A percentile compares a stretch with the other conserved stretches of the same genome.
Conservation (phyloP, 1,139 yeast genomes). For the Blastobotrys indianensis region DNA sequence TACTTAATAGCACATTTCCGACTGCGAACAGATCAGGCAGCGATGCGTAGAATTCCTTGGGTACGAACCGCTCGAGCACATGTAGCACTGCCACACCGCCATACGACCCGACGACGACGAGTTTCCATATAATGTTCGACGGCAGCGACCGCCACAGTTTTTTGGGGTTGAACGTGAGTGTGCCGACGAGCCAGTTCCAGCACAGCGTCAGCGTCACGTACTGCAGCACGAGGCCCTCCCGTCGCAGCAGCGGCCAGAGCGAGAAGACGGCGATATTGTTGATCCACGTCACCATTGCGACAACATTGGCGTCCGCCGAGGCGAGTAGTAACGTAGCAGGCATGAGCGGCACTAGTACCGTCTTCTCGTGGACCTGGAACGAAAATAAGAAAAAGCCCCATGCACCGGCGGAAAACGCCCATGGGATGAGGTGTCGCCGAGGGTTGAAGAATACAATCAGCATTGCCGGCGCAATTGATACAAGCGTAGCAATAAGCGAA, state of each 20-base stretch:
- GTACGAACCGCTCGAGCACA: slow-evolving; percentile 42
- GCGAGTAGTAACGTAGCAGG: slow-evolving; percentile 72
- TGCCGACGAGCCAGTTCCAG: slow-evolving; percentile 74
- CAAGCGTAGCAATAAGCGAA: slow-evolving; percentile 59
- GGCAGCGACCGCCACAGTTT: slow-evolving; percentile 35
- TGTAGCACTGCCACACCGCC: slow-evolving; percentile 49
- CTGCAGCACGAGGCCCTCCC: slow-evolving; percentile 70
- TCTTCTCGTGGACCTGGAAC: slow-evolving; percentile 94
- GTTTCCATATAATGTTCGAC: slow-evolving; percentile 47
- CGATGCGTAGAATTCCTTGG: slow-evolving; percentile 25
- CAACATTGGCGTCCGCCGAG: slow-evolving; percentile 47
- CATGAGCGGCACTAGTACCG: slow-evolving; percentile 77
- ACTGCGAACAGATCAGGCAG: slow-evolving; percentile 88
- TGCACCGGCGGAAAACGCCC: slow-evolving; percentile 79
- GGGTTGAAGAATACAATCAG: slow-evolving; percentile 49
- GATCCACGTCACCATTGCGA: slow-evolving; percentile 79
- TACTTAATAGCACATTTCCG: slow-evolving; percentile 64
- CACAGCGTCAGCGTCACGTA: slow-evolving; percentile 54
- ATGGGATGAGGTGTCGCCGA: slow-evolving; percentile 47
- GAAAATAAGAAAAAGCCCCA: slow-evolving; percentile 86
- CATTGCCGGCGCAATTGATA: slow-evolving; percentile 64
- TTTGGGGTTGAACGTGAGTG: slow-evolving; percentile 14
- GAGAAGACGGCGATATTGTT: slow-evolving; percentile 80
- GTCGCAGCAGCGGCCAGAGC: slow-evolving; percentile 76
- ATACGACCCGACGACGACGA: slow-evolving; percentile 56